Base-by-base conservation (phyloP, 371 early-diverging fungal genomes). In the Rhizopus stolonifer region DNA sequence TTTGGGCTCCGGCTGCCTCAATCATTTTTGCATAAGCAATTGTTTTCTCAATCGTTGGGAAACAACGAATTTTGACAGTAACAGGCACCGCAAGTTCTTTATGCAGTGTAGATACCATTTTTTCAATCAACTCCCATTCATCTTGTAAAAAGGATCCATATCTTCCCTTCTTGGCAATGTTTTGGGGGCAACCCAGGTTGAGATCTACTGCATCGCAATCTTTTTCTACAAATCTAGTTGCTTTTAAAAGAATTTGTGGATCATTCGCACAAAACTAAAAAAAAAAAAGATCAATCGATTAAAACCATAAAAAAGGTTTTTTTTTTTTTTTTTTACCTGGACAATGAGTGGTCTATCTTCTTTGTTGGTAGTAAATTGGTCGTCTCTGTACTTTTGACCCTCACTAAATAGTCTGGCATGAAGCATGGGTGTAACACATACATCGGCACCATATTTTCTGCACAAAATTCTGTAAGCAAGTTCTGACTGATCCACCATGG, bases 371-470 rank as follows among this genome's bases (percentile, higher is more conserved):
- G 87, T 90, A 81, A 90, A 98, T 39, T 86, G 81, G 36, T 93
- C 93, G 7, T 81, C 63, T 36, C 85, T 72, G 55, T 92, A 94
- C 34, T 74, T 78, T 49, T 64, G 70, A 14, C 73, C 76, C 32
- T 88, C 88, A 33, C 74, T 62, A 65, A 96, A 98, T 46, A 91
- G 64, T 49, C 81, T 83, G 11, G 95, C 95, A 63, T 99, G 93
- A 67, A 99, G 89, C 99, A 99, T 99, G 54, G 99, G 99, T 11
- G 99, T 99, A 64, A 93, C 99, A 74, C 96, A 95, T 1, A 98
- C 77, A 31, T 98, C 80, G 1, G 98, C 96, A 23, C 90, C 92
- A 69, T 99, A 92, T 25, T 88, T 79, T 39, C 93, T 76, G 17
- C 91, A 87, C 15, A 99, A 82, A n/a, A 92, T 80, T 42, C 99